Evolutionary conservation across 169 alveolate genomes (phyloP).

Genomic region (Plasmodium reichenowi): DNA sequence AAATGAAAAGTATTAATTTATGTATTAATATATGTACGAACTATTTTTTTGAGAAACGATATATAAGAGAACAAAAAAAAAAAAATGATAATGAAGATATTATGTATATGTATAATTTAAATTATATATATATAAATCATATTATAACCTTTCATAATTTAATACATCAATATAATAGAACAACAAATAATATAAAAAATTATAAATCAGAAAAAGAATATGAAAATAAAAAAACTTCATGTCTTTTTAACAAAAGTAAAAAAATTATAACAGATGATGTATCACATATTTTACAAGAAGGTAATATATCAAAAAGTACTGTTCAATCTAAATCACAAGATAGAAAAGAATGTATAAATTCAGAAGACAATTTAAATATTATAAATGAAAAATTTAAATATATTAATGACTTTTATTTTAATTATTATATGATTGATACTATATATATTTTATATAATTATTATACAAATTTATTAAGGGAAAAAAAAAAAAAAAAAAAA

Average conservation of each 20-base stretch:
- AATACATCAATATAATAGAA: background rate
- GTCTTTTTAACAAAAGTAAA: background rate
- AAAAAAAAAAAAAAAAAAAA: conserved; percentile 19
- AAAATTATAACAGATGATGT: background rate
- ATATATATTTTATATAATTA: conserved; percentile 52
- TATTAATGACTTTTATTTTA: conserved; percentile 49
- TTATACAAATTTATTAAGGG: conserved; percentile 41
- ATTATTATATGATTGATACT: conserved; percentile 59
- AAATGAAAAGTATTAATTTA: conserved; percentile 41
- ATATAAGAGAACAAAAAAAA: conserved; percentile 5
- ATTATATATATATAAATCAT: conserved; percentile 72
- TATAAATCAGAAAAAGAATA: background rate
- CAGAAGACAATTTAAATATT: background rate
- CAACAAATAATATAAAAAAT: background rate
- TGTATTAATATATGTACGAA: conserved; percentile 61
- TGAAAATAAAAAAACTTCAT: background rate
- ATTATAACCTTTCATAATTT: conserved; percentile 30
- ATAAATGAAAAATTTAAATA: background rate
- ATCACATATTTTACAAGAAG: background rate
- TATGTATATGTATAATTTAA: conserved; percentile 38
- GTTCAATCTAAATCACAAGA: background rate
- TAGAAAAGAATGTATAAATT: background rate
- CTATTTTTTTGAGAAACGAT: conserved; percentile 52
- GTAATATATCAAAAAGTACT: too few species aligned
- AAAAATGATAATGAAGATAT: conserved; percentile 42